Base-by-base conservation (phyloP, 2,329 filamentous ascomycete genomes). In the Periconia digitata region DNA sequence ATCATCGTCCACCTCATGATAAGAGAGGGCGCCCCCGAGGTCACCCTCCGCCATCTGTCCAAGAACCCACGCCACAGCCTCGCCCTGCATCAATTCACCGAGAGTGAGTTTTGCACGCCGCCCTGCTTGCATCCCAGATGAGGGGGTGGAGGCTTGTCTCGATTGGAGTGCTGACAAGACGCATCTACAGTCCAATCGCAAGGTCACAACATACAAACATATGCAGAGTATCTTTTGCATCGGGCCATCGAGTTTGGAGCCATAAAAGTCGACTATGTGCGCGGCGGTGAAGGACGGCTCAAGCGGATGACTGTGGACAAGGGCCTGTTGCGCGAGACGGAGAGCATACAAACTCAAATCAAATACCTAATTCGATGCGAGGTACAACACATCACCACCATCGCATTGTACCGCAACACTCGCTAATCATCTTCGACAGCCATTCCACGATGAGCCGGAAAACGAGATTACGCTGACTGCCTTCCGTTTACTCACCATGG, bases 1-100 rank as follows among this genome's bases (percentile, higher is more conserved):
- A 96, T 97, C 63, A 94, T 95, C 41, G 85, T 95, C 40, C 94
- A 99, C 72, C 78, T 97, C 53, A 97, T 99, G 94, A 94, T 99
- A 69, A 85, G 94, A 59, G 94, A 99, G 75, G 94, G 94, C 45
- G 87, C 92, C 55, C 85, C 87, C 27, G 90, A 97, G 69, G 88
- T 91, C 41, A 96, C 94, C 2, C 79, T 99, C 57, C 82, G 85
- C 53, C 96, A 90, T 64, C 82, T 99, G 27, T 82, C 92, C 37
- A 86, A 88, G 58, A 87, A 92, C 67, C 87, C 90, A 46, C 67
- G 70, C 41, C 89, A 87, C 62, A 83, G 90, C 69, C 79, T 99
- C 55, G 89, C 90, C 17, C 90, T 96, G 60, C 94, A 90, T 73
- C 87, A 85, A 67, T 95, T 96, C 67, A 92, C 91, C 38, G 92